Base-by-base conservation (phyloP, 345 rosid species). In the Hibiscus syriacus region DNA sequence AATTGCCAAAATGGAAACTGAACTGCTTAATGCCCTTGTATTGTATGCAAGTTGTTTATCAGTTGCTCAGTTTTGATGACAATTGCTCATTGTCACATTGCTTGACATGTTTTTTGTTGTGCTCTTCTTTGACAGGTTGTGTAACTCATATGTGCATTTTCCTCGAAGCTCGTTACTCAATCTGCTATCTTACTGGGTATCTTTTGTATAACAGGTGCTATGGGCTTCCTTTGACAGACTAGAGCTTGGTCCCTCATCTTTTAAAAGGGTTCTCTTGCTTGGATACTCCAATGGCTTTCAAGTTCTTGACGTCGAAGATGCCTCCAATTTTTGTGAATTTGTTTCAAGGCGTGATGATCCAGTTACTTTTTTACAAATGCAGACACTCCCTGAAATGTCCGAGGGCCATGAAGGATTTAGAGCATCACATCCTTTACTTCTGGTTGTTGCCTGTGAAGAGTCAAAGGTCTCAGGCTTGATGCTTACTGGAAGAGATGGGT, bases 271-370 rank as follows among this genome's bases (percentile, higher is more conserved):
- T 63, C 95, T 94, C 66, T 82, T 94, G 66, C 97, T 91, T 78
- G 99, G 99, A 23, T 94, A 94, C 78, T 83, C 82, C 72, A 91
- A 85, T 83, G 99, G 99, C 55, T 94, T 94, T 83, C 97, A 91
- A 81, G 92, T 89, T 73, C 82, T 89, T 68, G 99, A 94, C 79
- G 96, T 89, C 36, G 97, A 94, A 70, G 95, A 89, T 80, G 94
- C 96, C 73, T 86, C 95, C 55, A 82, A 84, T 75, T 85, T 86
- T 60, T 73, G 50, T 67, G 99, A 91, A 67, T 80, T 94, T 43
- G 97, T 89, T 58, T 91, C 97, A 1, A 83, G 80, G 79, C 89
- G 80, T 46, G 97, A 85, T 66, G 93, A 87, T 65, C 87, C 95
- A 9, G 99, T 94, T 74, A 87, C 99, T 17, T 94, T 91, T 78